Evolutionary conservation across 805 yeast genomes (phyloP).

Genomic region (Candida ascalaphidarum): DNA sequence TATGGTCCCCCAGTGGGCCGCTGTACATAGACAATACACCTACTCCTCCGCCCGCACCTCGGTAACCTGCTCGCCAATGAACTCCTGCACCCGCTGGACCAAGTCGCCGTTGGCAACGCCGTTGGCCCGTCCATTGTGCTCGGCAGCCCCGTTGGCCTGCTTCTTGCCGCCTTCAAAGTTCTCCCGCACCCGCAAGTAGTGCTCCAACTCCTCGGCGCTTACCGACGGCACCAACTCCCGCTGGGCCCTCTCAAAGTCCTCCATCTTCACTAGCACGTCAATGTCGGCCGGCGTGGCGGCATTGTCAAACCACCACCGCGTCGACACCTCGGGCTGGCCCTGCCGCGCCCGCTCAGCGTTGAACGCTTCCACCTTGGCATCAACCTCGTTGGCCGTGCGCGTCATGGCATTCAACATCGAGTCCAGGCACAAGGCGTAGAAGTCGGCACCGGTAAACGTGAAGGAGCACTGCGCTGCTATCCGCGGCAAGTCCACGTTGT

Average conservation of each 20-base stretch:
- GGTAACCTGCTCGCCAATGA: conserved; percentile 1
- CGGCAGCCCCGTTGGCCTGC: conserved; percentile 11
- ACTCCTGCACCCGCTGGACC: conserved; percentile 2
- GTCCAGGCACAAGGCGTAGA: conserved; percentile 92
- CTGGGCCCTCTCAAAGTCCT: conserved; percentile 74
- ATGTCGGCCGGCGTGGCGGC: conserved; percentile 61
- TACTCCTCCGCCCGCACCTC: conserved; percentile 1
- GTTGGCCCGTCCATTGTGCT: no score
- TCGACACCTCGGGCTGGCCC: conserved; percentile 41
- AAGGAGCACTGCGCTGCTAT: conserved; percentile 72
- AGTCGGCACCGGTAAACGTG: conserved; percentile 97
- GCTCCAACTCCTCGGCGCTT: conserved; percentile 76
- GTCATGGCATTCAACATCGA: conserved; percentile 97
- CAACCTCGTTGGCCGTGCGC: conserved; percentile 72
- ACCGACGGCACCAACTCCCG: conserved; percentile 74
- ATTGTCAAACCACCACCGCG: conserved; percentile 88
- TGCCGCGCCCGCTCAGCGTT: conserved; percentile 27
- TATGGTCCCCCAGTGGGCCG: neutral
- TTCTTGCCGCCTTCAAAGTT: conserved; percentile 69
- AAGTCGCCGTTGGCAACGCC: conserved; percentile 1
- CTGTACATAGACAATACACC: no score
- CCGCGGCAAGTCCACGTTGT: conserved; percentile 46
- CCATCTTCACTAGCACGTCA: conserved; percentile 56
- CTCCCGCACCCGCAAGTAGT: conserved; percentile 70
- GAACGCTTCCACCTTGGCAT: conserved; percentile 46